Evolutionary conservation across 805 yeast genomes (phyloP), one percentile per base, ranked within the genome.

Genomic region (Jamesozyma piceae): DNA sequence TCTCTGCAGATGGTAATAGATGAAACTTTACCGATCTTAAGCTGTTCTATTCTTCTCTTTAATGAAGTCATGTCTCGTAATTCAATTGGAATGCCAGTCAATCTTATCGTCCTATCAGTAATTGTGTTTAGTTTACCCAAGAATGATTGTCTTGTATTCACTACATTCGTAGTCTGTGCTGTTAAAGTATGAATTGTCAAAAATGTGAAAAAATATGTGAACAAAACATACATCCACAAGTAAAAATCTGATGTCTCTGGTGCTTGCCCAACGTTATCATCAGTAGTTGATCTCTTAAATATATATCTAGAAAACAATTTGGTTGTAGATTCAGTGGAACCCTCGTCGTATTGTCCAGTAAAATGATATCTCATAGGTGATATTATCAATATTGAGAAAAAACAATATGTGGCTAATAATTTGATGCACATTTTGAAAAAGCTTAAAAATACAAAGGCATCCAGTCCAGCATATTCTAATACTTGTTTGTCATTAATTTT

Each of bases 361-460:
- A 73, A 86, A 53, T 80, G 78, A 63, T 80, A 82, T 42, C 97
- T 63, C 3, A 92, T 72, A 0, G 98, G 97, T 1, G 95, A 82
- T 18, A 90, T 82, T 2, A 90, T 71, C 4, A 77, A 65, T 9
- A 83, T 66, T 1, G 95, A 88, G 53, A 85, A 76, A 2, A 84
- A 44, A 37, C 85, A 73, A 55, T 88, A 80, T 1, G 75, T 64
- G 2, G 75, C 63, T 20, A 90, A 62, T 8, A 85, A 66, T 57
- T 77, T 77, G 38, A 89, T 84, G 47, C 92, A 75, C 84, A 88
- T 85, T 47, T 84, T 81, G 73, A 92, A 92, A 59, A 90, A 89
- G 3, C 88, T 88, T 27, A 90, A 64, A 55, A 85, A 90, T 38
- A 92, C 97, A 64, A 75, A 88, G 0, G 97, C 97, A 65, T 90